Base-by-base conservation (phyloP, 2,329 filamentous ascomycete species). In the Epichloe festucae region DNA sequence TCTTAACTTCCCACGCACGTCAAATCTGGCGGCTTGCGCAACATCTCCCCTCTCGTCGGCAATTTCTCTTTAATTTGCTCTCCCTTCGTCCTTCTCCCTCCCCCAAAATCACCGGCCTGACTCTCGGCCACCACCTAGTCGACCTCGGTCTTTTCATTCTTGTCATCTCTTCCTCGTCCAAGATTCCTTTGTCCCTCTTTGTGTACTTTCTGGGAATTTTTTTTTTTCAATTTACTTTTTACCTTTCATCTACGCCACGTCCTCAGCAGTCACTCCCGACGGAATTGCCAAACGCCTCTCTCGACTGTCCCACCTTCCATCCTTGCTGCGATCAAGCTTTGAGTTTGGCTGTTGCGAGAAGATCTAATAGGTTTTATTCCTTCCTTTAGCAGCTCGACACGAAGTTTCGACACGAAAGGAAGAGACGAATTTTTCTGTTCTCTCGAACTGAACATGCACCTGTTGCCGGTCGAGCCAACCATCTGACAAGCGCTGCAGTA, bases 391-490 rank as follows among this genome's bases (percentile, higher is more conserved):
- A 43, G 23, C 19, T 12, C 11, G 19, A 27, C 7, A n/a, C 47
- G 1, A 31, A 40, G 39, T 41, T 43, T 17, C 15, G 31, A 36
- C 14, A 38, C 42, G 5, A 47, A 15, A 40, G 35, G 3, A 41
- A 14, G 17, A 41, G 21, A 35, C 23, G 12, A 1, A 35, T 19
- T 8, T 6, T 31, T 36, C 36, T 19, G 6, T 42, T n/a, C n/a
- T 36, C 21, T 23, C 5, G 12, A 17, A 34, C 42, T 42, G 54
- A 57, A 51, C 21, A 57, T 57, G 55, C 51, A 44, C 46, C 17
- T 27, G 21, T 15, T 48, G 49, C 27, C 47, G 40, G 27, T 23
- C 51, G 49, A 46, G 31, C 19, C 41, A 43, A n/a, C 46, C 17
- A 15, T 34, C 36, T 21, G 39, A 44, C 49, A 40, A 52, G 48